phyloP scores from a whole-genome alignment of 306 rosid species.

The Argentina anserina region DNA sequence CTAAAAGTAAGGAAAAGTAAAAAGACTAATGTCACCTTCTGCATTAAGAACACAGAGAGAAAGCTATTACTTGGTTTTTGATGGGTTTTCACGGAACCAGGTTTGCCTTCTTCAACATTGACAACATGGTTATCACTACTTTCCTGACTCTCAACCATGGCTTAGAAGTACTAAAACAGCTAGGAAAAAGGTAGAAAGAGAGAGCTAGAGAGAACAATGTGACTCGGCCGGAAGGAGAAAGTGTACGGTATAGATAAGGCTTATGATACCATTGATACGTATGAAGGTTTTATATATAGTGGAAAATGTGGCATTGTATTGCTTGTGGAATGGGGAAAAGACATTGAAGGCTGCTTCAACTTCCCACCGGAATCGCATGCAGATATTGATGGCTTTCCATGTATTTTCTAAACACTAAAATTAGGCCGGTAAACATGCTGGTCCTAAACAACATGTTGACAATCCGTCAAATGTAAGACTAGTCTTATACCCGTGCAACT shows the following conservation, averaged over 20 bases:
- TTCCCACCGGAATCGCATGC: too few relatives aligned
- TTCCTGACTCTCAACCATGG: slow-evolving; percentile 46
- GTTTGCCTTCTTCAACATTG: slow-evolving; percentile 34
- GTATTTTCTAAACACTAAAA: too few relatives aligned
- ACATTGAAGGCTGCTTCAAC: too few relatives aligned
- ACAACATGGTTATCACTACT: slow-evolving; percentile 38
- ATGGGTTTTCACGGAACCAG: slow-evolving; percentile 9
- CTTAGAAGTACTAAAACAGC: not conserved
- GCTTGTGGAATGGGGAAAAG: too few relatives aligned
- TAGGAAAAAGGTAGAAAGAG: not conserved
- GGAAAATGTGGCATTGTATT: too few relatives aligned
- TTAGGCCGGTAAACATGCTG: too few relatives aligned
- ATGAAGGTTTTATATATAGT: too few relatives aligned
- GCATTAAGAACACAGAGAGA: slow-evolving; percentile 49
- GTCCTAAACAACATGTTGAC: too few relatives aligned
- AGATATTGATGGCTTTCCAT: too few relatives aligned
- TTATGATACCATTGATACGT: too few relatives aligned
- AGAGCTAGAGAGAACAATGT: not conserved
- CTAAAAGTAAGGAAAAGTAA: not conserved
- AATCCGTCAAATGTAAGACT: too few relatives aligned
- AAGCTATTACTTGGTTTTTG: slow-evolving; percentile 13
- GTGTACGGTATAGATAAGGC: not conserved
- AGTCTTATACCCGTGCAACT: too few relatives aligned
- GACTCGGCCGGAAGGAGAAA: not conserved
- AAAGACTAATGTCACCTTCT: slow-evolving; percentile 46